These are phyloP conservation scores for Emergomyces pasteurianus DNA, from an alignment of 2,329 filamentous ascomycete species.

Conservation along the genomic window DNA sequence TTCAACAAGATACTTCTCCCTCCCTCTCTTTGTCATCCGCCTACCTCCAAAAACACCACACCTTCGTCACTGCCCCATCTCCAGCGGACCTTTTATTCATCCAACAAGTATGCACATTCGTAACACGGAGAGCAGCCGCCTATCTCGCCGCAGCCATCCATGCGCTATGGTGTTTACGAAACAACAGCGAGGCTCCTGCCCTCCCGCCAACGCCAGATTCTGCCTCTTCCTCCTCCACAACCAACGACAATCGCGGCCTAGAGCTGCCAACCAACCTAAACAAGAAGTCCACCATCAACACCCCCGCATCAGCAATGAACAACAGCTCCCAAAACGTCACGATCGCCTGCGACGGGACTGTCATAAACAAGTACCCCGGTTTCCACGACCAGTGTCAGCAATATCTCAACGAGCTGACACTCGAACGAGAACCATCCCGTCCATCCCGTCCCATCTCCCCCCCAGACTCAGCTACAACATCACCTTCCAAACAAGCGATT, in stretches of 20 bases:
- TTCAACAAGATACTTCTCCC: slow-evolving; percentile 38
- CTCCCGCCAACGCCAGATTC: slow-evolving; percentile 12
- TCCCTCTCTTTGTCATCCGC: slow-evolving; percentile 28
- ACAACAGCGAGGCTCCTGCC: slow-evolving; percentile 30
- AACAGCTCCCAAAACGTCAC: slow-evolving; percentile 23
- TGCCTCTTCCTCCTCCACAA: slow-evolving; percentile 7
- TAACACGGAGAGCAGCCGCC: slow-evolving; percentile 48
- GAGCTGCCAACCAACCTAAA: slow-evolving; percentile 9
- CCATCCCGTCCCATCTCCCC: not conserved
- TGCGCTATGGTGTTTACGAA: slow-evolving; percentile 47
- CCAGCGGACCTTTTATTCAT: slow-evolving; percentile 44
- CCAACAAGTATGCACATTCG: slow-evolving; percentile 39
- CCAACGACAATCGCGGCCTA: not conserved
- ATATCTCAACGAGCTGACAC: slow-evolving; percentile 31
- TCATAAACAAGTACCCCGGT: slow-evolving; percentile 41
- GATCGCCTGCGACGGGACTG: slow-evolving; percentile 41
- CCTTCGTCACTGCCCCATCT: slow-evolving; percentile 33
- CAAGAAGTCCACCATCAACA: slow-evolving; percentile 18
- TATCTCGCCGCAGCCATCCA: slow-evolving; percentile 54
- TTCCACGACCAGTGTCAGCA: slow-evolving; percentile 34
- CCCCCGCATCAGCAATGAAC: not conserved
- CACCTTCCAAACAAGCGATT: not conserved
- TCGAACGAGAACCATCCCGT: slow-evolving; percentile 8
- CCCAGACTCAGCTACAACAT: not conserved
- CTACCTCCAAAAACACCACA: slow-evolving; percentile 41